A percentile compares a stretch with the other conserved stretches of the same genome.
phyloP scores from a whole-genome alignment of 495 filamentous ascomycete species.

The Hypoxylon rickii region DNA sequence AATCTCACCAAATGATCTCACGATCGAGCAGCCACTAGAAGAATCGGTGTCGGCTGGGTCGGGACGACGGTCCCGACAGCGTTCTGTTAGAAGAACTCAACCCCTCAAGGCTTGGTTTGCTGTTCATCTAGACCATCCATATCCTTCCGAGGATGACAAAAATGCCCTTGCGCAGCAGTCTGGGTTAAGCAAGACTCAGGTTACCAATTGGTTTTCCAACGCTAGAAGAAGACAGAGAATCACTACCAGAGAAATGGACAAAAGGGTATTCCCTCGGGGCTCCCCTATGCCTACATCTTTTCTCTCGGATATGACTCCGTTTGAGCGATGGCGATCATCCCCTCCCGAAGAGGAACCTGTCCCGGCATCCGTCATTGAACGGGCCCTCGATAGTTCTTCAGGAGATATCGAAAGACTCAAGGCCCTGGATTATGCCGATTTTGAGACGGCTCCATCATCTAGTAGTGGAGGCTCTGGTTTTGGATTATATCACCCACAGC shows the following conservation, averaged over 20 bases:
- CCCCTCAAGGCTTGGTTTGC: no score
- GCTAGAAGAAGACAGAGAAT: slow-evolving; percentile 18
- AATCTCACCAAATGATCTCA: background rate
- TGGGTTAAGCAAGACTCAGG: slow-evolving; percentile 19
- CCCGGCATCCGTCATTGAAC: no score
- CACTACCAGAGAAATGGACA: background rate
- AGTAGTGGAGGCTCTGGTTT: slow-evolving; percentile 1
- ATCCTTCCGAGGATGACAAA: slow-evolving; percentile 17
- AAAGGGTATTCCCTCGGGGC: slow-evolving; percentile 14
- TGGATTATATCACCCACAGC: background rate
- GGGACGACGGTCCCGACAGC: slow-evolving; percentile 17
- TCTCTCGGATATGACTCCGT: slow-evolving; percentile 22
- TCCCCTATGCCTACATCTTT: slow-evolving; percentile 21
- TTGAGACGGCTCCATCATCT: background rate
- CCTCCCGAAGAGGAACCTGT: slow-evolving; percentile 24
- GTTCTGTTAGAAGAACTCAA: no score
- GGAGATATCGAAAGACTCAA: background rate
- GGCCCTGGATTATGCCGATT: background rate
- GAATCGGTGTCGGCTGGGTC: slow-evolving; percentile 13
- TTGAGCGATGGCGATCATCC: slow-evolving; percentile 29
- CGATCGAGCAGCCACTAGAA: no score
- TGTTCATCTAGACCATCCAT: slow-evolving; percentile 19
- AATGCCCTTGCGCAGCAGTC: slow-evolving; percentile 14
- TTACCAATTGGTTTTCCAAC: slow-evolving; percentile 26
- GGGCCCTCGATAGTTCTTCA: background rate